phyloP scores from a whole-genome alignment of 2,329 filamentous ascomycete genomes.

The Xylariales sp. region DNA sequence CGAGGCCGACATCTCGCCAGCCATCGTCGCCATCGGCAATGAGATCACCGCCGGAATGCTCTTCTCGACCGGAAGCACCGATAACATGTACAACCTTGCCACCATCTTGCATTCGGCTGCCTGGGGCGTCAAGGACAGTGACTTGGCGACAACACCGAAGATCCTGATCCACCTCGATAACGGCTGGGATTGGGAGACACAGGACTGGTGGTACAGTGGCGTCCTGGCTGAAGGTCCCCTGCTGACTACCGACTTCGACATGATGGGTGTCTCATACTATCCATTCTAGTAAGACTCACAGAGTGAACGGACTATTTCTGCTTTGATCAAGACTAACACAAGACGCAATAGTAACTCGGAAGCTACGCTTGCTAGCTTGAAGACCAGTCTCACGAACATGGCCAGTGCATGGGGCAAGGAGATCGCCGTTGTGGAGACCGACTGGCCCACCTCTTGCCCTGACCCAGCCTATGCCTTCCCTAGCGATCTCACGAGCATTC shows the following conservation, averaged over 20 bases:
- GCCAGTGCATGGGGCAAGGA: slow-evolving; percentile 59
- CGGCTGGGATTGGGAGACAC: slow-evolving; percentile 66
- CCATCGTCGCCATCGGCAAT: slow-evolving; percentile 68
- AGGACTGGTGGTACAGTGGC: slow-evolving; percentile 61
- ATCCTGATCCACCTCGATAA: slow-evolving; percentile 75
- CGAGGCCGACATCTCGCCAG: slow-evolving; percentile 46
- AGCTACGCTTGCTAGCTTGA: slow-evolving; percentile 55
- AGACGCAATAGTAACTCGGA: slow-evolving; percentile 30
- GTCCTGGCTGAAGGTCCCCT: slow-evolving; percentile 50
- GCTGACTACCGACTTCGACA: slow-evolving; percentile 55
- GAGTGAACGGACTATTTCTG: slow-evolving; percentile 8
- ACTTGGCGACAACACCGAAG: slow-evolving; percentile 51
- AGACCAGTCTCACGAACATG: slow-evolving; percentile 53
- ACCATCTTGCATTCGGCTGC: slow-evolving; percentile 60
- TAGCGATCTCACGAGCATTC: slow-evolving; percentile 52
- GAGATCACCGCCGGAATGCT: slow-evolving; percentile 66
- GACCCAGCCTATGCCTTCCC: slow-evolving; percentile 56
- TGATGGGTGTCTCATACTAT: slow-evolving; percentile 71
- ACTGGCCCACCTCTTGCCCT: slow-evolving; percentile 65
- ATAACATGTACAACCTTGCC: slow-evolving; percentile 56
- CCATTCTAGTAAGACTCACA: slow-evolving; percentile 72
- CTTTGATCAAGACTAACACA: background rate
- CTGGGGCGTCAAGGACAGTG: slow-evolving; percentile 60
- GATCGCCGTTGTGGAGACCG: slow-evolving; percentile 64
- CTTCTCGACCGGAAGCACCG: slow-evolving; percentile 57